These are phyloP conservation scores for Kluyveromyces wickerhamii DNA, from an alignment of 805 yeast genomes.

Conservation along the genomic window DNA sequence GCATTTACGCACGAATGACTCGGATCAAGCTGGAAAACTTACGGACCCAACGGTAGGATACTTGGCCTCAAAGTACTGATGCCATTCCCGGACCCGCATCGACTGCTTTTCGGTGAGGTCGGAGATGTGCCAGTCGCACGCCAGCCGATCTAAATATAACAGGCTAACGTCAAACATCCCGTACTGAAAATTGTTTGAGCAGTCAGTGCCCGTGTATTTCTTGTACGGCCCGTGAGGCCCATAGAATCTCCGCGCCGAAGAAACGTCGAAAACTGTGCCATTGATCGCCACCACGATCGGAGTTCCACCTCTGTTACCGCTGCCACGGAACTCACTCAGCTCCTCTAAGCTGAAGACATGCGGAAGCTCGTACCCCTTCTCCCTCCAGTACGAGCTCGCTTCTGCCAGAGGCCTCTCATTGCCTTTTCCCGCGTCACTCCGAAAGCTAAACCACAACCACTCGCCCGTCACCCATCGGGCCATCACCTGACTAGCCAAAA, in stretches of 20 bases:
- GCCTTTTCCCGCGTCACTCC: too few relatives aligned
- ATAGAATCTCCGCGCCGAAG: conserved; percentile 14
- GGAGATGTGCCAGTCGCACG: conserved; percentile 8
- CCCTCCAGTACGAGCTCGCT: conserved; percentile 13
- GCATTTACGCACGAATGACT: too few relatives aligned
- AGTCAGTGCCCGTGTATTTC: conserved; percentile 20
- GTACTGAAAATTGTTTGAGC: conserved; percentile 16
- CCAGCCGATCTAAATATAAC: conserved; percentile 11
- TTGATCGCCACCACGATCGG: conserved; percentile 17
- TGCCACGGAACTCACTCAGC: conserved; percentile 7
- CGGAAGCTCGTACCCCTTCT: conserved; percentile 6
- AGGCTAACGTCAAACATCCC: conserved; percentile 16
- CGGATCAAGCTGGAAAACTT: too few relatives aligned
- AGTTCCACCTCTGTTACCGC: not conserved
- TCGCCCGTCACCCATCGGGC: not conserved
- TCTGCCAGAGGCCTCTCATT: too few relatives aligned
- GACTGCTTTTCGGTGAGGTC: conserved; percentile 9
- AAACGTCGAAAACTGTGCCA: conserved; percentile 21
- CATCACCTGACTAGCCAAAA: not conserved
- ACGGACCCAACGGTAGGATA: conserved; percentile 19
- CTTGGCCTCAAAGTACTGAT: conserved; percentile 13
- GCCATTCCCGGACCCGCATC: conserved; percentile 17
- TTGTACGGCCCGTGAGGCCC: conserved; percentile 22
- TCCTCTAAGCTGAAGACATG: conserved; percentile 6
- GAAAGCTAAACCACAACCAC: not conserved